Evolutionary conservation across 2,329 filamentous ascomycete species (phyloP), one percentile per base, ranked within the genome.

Genomic region (Claviceps paspali): DNA sequence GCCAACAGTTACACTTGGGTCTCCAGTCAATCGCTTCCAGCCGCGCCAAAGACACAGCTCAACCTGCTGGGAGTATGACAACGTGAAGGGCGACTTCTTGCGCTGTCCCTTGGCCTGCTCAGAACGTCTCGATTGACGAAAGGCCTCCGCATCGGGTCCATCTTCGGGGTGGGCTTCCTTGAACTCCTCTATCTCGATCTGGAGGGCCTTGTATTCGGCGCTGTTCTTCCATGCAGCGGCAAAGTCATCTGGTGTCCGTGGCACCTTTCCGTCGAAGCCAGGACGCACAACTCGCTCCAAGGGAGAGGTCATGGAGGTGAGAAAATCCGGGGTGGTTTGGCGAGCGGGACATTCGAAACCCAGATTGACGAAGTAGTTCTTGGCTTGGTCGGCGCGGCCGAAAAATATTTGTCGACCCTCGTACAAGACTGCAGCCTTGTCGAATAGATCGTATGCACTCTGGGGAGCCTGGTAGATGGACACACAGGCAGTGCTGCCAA

Each of bases 41-140:
- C 84, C 85, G 52, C 87, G 79, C 65, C 76, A 77, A 34, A 93
- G 63, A 54, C 86, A 94, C 10, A 95, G 73, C 42, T 69, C 55
- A 44, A 94, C 59, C 56, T 95, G 87, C 56, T 87, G 77, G 4
- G 42, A 35, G 46, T 79, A 82, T 0, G 84, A 88, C 27, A 94
- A 64, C 1, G 84, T 94, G 56, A 79, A 94, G 0, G 87, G 85
- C 1, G 84, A 92, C 54, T 74, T 73, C 34, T 68, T 56, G 3
- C 83, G 79, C 52, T 71, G 67, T 21, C 59, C 51, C 50, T 64
- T 70, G 45, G 73, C 68, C 52, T 76, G 71, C 53, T 73, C 67
- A 11, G 62, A 62, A 36, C 61, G 56, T 56, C 61, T 67, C 39
- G 62, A 64, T n/a, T 61, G 64, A 43, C 71, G 69, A 63, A 76